These are phyloP conservation scores for Stephania yunnanensis DNA, from an alignment of 164 flowering plant species.

Conservation along the genomic window DNA sequence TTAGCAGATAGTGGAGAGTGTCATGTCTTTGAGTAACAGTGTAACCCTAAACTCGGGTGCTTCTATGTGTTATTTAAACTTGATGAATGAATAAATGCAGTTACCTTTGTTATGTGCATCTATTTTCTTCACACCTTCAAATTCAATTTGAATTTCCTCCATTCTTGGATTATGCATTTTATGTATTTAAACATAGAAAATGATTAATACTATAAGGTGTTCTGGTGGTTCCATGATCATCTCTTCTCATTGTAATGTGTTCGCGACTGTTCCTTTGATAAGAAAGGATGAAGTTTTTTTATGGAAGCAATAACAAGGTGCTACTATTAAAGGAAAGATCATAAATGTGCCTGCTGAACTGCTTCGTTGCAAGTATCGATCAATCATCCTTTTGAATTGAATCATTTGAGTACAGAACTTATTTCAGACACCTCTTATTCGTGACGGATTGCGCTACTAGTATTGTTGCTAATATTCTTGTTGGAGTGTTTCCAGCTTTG, in stretches of 20 bases:
- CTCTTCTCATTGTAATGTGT: too few relatives aligned
- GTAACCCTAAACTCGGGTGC: neutral
- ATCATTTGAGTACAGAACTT: neutral
- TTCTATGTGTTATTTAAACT: neutral
- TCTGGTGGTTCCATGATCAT: too few relatives aligned
- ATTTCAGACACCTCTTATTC: neutral
- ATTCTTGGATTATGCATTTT: neutral
- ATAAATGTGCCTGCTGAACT: neutral
- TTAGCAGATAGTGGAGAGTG: constrained; percentile 3
- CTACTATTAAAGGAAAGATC: too few relatives aligned
- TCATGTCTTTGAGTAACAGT: neutral
- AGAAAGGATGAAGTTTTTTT: too few relatives aligned
- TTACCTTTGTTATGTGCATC: neutral
- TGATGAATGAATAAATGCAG: constrained; percentile 5
- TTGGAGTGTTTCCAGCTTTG: neutral
- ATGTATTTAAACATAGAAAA: too few relatives aligned
- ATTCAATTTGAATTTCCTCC: neutral
- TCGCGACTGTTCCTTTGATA: too few relatives aligned
- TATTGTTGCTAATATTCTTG: neutral
- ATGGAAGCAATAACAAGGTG: too few relatives aligned
- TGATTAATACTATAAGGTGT: too few relatives aligned
- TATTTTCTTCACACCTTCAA: neutral
- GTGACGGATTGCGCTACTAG: neutral
- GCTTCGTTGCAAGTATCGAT: neutral
- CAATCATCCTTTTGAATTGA: neutral